Base-by-base conservation (phyloP, 306 rosid genomes). In the Cucumis hystrix region DNA sequence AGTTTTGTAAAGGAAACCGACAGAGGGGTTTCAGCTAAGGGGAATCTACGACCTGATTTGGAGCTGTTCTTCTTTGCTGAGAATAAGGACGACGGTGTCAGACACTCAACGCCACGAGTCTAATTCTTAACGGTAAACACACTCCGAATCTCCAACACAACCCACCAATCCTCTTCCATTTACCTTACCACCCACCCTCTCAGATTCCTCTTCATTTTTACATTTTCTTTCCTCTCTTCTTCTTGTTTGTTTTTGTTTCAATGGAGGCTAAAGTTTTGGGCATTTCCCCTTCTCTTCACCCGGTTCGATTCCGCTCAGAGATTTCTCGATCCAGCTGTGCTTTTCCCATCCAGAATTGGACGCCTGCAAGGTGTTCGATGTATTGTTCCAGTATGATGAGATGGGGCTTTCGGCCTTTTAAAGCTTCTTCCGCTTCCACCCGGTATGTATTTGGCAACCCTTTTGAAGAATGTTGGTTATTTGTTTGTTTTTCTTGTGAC, bases 251-350 rank as follows among this genome's bases (percentile, higher is more conserved):
- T 25, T 6, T n/a, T 57, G 59, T 3, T 67, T 56, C 80, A 76
- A 93, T 93, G 98, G 96, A 88, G 76, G 82, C 93, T 3, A 90
- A 77, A 85, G 80, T 89, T 70, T 33, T 88, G 0, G 84, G 83
- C 78, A 60, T 80, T n/a, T 52, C 82, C 56, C 56, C 76, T 56
- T 47, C 79, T 61, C 59, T 85, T 4, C 39, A 77, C 11, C 16
- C 86, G 20, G 57, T 79, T 49, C 74, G 73, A 43, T 54, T 6
- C 37, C 63, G 62, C 1, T 80, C 77, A 28, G 13, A 6, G 61
- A 66, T 84, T 54, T 64, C 83, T 6, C 80, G 66, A 79, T 65
- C 86, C 86, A 76, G 28, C 56, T 68, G 39, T 55, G 23, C 77
- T 47, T 58, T 84, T 54, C 58, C 54, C 80, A 69, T 56, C 75